These are phyloP conservation scores for Porphyrellus cyaneotinctus DNA, from an alignment of 768 basidiomycete genomes.

Conservation along the genomic window DNA sequence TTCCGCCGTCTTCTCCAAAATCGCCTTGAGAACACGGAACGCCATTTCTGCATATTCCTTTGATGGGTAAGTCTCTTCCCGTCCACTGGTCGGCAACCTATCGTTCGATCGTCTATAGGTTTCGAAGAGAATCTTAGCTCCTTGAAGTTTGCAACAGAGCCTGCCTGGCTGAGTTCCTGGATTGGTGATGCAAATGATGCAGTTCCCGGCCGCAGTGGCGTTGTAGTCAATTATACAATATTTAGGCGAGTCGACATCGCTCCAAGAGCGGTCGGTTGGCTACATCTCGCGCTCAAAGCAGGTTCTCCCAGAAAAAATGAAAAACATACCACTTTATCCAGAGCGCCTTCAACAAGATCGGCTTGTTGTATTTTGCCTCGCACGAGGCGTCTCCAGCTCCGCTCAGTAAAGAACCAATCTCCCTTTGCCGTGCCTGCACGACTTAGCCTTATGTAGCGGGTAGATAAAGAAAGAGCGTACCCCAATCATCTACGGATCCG, in stretches of 20 bases:
- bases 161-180: background rate
- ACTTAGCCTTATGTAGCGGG: background rate
- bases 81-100: background rate
- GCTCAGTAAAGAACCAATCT: background rate
- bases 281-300: background rate
- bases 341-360: background rate
- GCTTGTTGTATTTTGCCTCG: constrained; percentile 3
- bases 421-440: background rate
- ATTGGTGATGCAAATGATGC: background rate
- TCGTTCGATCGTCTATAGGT: background rate
- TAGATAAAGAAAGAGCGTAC: constrained; percentile 1
- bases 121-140: background rate
- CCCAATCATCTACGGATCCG: background rate
- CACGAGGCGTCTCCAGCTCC: constrained; percentile 5
- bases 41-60: background rate
- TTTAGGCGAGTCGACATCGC: background rate
- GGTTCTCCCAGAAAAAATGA: background rate
- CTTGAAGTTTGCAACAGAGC: background rate
- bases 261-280: background rate
- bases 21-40: background rate
- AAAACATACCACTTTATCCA: background rate
- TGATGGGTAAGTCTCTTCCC: background rate
- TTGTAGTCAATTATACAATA: background rate
- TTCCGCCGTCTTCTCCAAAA: background rate
- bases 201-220: background rate